These are phyloP conservation scores for Reutealis trisperma DNA, from an alignment of 345 rosid genomes.

Conservation along the genomic window DNA sequence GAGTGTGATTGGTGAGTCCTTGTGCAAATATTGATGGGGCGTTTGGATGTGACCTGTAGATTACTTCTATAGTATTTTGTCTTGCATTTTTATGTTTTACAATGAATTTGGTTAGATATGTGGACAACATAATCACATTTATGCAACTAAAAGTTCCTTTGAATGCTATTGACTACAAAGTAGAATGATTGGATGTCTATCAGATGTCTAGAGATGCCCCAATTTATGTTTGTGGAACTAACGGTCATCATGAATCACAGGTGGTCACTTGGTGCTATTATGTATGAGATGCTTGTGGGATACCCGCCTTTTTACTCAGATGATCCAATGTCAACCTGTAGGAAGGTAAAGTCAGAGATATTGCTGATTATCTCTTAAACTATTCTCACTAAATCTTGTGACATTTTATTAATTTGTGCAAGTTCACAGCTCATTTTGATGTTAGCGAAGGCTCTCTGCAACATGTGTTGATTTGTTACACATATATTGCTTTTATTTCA, in stretches of 20 bases:
- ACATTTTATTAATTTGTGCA: neutral
- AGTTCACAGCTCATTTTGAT: neutral
- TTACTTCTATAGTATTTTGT: neutral
- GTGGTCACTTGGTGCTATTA: constrained; percentile 99
- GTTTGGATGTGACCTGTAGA: constrained; percentile 1
- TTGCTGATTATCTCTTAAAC: neutral
- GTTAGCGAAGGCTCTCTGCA: neutral
- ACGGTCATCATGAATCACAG: constrained; percentile 40
- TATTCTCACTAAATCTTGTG: neutral
- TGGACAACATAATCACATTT: neutral
- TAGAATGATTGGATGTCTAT: constrained; percentile 1
- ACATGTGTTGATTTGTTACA: neutral
- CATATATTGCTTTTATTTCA: neutral
- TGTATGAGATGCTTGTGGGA: constrained; percentile 96
- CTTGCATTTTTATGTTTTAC: neutral
- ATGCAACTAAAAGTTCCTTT: neutral
- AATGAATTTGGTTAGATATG: neutral
- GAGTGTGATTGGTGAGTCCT: constrained; percentile 92
- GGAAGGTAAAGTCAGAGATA: constrained; percentile 51
- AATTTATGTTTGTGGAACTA: constrained; percentile 14
- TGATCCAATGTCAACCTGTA: constrained; percentile 94
- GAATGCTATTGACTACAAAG: neutral
- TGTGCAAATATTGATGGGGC: constrained; percentile 4
- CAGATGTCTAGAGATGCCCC: constrained; percentile 16
- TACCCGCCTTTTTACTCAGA: constrained; percentile 99